These are phyloP conservation scores for Clonostachys rhizophaga DNA, from an alignment of 2,329 filamentous ascomycete genomes.

Conservation along the genomic window DNA sequence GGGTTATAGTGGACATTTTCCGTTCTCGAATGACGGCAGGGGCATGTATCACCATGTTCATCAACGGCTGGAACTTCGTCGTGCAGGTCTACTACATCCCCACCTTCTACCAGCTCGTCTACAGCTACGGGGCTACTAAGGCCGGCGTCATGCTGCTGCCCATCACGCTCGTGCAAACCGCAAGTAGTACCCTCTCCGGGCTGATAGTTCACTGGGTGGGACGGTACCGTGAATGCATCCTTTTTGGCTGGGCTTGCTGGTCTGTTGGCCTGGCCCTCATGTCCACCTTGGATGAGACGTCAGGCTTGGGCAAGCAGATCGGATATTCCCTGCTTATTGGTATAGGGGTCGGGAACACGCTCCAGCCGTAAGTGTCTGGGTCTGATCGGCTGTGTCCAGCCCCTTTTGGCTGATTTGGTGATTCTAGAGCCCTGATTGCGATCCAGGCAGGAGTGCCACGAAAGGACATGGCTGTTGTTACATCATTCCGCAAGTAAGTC, in stretches of 20 bases:
- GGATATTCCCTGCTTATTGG: constrained; percentile 48
- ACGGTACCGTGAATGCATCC: constrained; percentile 47
- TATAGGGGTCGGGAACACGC: constrained; percentile 44
- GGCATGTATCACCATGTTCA: constrained; percentile 49
- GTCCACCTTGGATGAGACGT: constrained; percentile 41
- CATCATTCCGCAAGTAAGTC: constrained; percentile 35
- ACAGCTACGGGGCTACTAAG: constrained; percentile 33
- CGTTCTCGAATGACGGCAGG: constrained; percentile 47
- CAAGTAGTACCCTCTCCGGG: constrained; percentile 43
- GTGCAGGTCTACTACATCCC: constrained; percentile 48
- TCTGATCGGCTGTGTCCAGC: neutral
- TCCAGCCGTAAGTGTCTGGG: constrained; percentile 34
- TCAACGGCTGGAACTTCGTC: constrained; percentile 56
- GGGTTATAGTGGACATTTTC: constrained; percentile 42
- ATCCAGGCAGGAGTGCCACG: constrained; percentile 51
- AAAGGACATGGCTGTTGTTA: constrained; percentile 35
- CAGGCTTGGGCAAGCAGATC: constrained; percentile 46
- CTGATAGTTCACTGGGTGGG: constrained; percentile 47
- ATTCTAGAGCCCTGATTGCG: constrained; percentile 37
- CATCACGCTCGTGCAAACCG: constrained; percentile 35
- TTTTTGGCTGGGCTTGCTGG: constrained; percentile 48
- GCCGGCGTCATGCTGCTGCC: constrained; percentile 35
- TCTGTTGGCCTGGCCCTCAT: constrained; percentile 45
- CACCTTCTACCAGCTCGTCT: constrained; percentile 39
- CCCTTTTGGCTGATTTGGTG: constrained; percentile 2